These are phyloP conservation scores for Aspergillus phoenicis DNA, from an alignment of 2,329 filamentous ascomycete genomes.

Conservation along the genomic window DNA sequence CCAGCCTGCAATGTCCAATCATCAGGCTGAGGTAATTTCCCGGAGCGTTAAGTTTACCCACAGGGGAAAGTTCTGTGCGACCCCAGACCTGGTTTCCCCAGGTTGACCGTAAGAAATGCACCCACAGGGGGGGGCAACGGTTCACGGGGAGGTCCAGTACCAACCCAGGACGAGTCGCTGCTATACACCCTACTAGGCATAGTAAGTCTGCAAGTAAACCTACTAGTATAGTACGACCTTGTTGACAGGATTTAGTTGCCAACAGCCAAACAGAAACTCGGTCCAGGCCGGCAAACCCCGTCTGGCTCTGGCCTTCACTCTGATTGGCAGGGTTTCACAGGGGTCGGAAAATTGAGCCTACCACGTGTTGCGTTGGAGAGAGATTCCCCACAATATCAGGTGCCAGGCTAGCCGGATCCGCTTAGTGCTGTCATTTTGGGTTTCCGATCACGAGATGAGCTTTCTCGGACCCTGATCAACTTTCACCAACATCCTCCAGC, in stretches of 20 bases:
- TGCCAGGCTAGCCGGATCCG: background rate
- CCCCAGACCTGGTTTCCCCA: background rate
- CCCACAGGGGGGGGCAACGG: background rate
- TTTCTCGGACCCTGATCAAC: background rate
- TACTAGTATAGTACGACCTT: too few species aligned
- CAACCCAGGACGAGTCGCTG: background rate
- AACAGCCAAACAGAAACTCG: constrained; percentile 31
- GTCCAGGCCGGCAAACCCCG: constrained; percentile 16
- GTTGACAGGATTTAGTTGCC: background rate
- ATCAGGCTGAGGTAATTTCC: background rate
- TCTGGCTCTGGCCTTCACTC: background rate
- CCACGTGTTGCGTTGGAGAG: background rate
- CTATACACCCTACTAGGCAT: too few species aligned
- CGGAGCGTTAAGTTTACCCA: background rate
- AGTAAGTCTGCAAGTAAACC: too few species aligned
- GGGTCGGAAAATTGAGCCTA: constrained; percentile 1
- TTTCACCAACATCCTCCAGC: too few species aligned
- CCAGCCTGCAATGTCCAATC: background rate
- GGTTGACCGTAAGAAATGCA: background rate
- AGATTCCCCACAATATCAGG: background rate
- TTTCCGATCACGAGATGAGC: background rate
- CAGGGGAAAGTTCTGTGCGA: background rate
- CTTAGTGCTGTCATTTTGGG: background rate
- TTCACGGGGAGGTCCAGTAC: background rate
- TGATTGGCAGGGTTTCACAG: background rate